Percentiles rank a stretch among this genome's conserved stretches.
These are phyloP conservation scores for Tulasnella sp. DNA, from an alignment of 768 basidiomycete genomes.

Conservation along the genomic window DNA sequence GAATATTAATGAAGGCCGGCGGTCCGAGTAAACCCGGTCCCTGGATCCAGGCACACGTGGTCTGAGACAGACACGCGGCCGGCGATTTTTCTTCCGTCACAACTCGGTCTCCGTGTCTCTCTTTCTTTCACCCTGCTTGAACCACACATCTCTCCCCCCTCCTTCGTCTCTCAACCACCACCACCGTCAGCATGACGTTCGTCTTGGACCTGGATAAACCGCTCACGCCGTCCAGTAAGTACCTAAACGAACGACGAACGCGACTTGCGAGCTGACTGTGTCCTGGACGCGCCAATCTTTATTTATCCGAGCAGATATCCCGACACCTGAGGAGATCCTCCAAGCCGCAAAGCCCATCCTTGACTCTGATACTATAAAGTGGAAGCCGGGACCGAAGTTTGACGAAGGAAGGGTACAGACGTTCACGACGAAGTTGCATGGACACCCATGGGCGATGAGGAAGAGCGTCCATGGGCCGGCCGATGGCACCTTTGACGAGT, in stretches of 20 bases:
- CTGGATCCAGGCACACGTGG: not conserved
- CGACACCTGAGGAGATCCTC: not conserved
- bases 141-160: not conserved
- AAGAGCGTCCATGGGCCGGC: constrained; percentile 1
- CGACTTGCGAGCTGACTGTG: too few relatives aligned
- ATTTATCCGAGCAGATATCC: not conserved
- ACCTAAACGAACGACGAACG: too few relatives aligned
- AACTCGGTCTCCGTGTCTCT: not conserved
- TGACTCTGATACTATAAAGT: not conserved
- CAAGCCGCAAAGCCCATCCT: not conserved
- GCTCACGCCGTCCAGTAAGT: not conserved
- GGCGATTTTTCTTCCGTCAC: not conserved
- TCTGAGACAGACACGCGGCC: not conserved
- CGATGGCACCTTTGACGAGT: constrained; percentile 9
- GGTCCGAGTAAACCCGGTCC: not conserved
- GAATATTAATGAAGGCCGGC: not conserved
- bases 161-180: not conserved
- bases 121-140: too few relatives aligned
- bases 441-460: not conserved
- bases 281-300: not conserved
- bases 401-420: constrained; percentile 6
- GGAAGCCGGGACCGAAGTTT: not conserved
- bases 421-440: constrained; percentile 1
- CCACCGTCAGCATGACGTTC: not conserved
- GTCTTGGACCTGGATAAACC: not conserved